These are phyloP conservation scores for Hansenula lynferdii DNA, from an alignment of 1,139 yeast species.

Conservation along the genomic window DNA sequence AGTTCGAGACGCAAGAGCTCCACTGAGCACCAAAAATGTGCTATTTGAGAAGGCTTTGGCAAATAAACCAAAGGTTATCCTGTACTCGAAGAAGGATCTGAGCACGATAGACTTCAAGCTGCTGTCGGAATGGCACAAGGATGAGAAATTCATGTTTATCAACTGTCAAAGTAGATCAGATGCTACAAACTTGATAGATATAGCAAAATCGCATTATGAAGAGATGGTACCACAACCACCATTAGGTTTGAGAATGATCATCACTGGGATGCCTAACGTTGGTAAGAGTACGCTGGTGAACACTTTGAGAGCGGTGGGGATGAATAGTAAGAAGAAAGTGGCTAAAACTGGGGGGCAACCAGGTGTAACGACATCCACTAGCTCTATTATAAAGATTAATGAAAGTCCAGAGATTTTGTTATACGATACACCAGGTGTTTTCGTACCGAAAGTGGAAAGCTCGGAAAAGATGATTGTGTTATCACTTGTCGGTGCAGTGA, in stretches of 20 bases:
- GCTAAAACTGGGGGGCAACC: constrained; percentile 87
- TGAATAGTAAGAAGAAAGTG: constrained; percentile 45
- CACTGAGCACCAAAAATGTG: constrained; percentile 76
- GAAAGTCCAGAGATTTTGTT: constrained; percentile 63
- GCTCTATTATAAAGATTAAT: constrained; percentile 67
- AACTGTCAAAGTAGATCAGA: constrained; percentile 55
- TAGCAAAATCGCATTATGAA: constrained; percentile 40
- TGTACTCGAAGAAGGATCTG: constrained; percentile 67
- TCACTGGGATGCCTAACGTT: constrained; percentile 97
- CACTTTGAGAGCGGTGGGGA: constrained; percentile 50
- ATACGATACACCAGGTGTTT: constrained; percentile 92
- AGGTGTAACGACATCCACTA: constrained; percentile 81
- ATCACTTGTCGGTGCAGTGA: constrained; percentile 76
- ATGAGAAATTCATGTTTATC: constrained; percentile 52
- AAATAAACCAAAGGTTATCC: constrained; percentile 50
- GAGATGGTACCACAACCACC: constrained; percentile 68
- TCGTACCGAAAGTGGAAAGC: constrained; percentile 68
- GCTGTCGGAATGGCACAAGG: constrained; percentile 50
- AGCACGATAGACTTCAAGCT: constrained; percentile 25
- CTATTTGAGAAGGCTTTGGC: constrained; percentile 67
- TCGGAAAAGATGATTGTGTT: constrained; percentile 71
- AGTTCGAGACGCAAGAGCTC: constrained; percentile 86
- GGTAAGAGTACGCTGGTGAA: constrained; percentile 93
- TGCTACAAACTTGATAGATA: constrained; percentile 44
- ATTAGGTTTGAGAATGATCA: constrained; percentile 68